phyloP scores from a whole-genome alignment of 805 yeast species.

The Teunomyces tritomae region DNA sequence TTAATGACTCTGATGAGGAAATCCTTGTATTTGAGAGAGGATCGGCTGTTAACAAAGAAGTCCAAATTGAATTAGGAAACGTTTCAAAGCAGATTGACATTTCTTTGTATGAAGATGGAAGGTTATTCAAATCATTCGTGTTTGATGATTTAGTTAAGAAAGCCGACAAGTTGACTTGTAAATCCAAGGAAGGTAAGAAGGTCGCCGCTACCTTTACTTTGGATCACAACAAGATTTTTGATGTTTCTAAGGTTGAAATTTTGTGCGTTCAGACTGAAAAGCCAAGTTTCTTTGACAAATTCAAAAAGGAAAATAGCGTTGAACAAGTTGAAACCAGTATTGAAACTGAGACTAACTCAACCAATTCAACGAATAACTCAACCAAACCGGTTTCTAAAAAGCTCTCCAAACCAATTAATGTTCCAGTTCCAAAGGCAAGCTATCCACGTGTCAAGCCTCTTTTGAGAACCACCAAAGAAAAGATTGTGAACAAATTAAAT shows the following conservation, averaged over 20 bases:
- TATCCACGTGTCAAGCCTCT: conserved; percentile 38
- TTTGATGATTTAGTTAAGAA: conserved; percentile 24
- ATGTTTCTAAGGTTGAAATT: conserved; percentile 42
- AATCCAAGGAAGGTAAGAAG: conserved; percentile 21
- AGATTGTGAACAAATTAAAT: conserved; percentile 47
- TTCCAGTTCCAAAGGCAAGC: conserved; percentile 46
- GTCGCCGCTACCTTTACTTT: conserved; percentile 43
- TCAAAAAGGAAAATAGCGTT: conserved; percentile 24
- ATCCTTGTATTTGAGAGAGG: conserved; percentile 48
- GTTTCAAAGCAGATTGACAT: conserved; percentile 28
- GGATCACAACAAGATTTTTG: conserved; percentile 50
- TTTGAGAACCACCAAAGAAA: conserved; percentile 38
- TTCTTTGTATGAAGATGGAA: conserved; percentile 39
- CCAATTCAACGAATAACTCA: conserved; percentile 12
- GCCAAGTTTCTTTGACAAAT: conserved; percentile 22
- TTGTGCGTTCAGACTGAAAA: conserved; percentile 33
- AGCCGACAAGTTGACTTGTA: conserved; percentile 41
- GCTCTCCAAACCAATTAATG: conserved; percentile 18
- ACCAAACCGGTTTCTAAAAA: conserved; percentile 18
- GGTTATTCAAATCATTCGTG: conserved; percentile 25
- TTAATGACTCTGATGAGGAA: conserved; percentile 22
- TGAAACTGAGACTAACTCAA: conserved; percentile 9
- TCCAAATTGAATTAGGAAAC: conserved; percentile 37
- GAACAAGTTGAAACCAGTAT: conserved; percentile 9
- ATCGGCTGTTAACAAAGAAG: conserved; percentile 30